These are phyloP conservation scores for Echeveria elegans DNA, from an alignment of 164 flowering plant genomes.

Conservation along the genomic window DNA sequence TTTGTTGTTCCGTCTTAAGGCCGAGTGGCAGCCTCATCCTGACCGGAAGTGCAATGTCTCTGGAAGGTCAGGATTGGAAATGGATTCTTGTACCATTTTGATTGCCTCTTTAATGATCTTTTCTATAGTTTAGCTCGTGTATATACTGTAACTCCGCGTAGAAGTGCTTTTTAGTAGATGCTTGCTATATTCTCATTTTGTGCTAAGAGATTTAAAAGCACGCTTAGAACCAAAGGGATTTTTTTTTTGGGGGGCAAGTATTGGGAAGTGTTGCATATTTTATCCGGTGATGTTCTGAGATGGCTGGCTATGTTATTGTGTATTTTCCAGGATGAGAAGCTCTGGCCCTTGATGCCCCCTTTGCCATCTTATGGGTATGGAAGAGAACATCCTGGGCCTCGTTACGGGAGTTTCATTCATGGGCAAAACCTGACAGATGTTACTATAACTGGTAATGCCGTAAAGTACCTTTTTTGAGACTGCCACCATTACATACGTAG, in stretches of 20 bases:
- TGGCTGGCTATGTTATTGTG: neutral
- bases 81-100: too few species aligned
- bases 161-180: neutral
- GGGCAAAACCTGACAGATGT: conserved; percentile 37
- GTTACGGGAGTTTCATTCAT: conserved; percentile 36
- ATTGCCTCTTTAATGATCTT: too few species aligned
- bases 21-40: too few species aligned
- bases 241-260: neutral
- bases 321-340: conserved; percentile 24
- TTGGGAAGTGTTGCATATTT: neutral
- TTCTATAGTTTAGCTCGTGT: neutral
- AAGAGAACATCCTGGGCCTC: conserved; percentile 26
- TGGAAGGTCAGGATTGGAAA: too few species aligned
- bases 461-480: neutral
- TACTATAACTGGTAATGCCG: conserved; percentile 37
- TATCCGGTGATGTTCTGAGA: neutral
- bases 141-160: neutral
- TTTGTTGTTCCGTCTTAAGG: too few species aligned
- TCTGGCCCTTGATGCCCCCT: conserved; percentile 32
- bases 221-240: too few species aligned
- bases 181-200: neutral
- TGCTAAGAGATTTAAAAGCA: neutral
- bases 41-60: too few species aligned
- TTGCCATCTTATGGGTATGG: conserved; percentile 54
- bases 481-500: neutral